phyloP scores from a whole-genome alignment of 1,139 yeast genomes.

The Diutina scorzettiae region DNA sequence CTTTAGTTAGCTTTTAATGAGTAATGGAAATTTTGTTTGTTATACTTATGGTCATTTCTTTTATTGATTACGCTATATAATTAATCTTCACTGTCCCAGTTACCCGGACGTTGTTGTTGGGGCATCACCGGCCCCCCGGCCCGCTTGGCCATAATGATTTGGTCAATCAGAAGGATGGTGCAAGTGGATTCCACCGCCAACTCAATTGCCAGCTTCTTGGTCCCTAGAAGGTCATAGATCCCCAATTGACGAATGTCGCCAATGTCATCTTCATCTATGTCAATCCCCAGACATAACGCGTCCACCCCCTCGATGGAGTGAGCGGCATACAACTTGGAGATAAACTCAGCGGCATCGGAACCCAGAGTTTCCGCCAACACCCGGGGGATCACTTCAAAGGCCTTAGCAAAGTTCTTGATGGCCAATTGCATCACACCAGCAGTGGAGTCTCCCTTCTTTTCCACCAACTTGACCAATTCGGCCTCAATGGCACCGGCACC shows the following conservation, averaged over 20 bases:
- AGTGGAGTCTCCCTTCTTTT: conserved; percentile 81
- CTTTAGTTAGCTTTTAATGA: neutral
- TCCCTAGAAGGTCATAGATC: conserved; percentile 67
- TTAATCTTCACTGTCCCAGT: conserved; percentile 94
- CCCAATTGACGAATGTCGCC: conserved; percentile 59
- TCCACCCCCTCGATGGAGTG: conserved; percentile 38
- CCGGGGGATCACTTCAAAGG: conserved; percentile 89
- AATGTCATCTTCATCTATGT: conserved; percentile 16
- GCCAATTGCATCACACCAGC: conserved; percentile 92
- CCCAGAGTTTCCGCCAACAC: conserved; percentile 94
- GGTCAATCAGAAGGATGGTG: conserved; percentile 83
- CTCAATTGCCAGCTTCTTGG: conserved; percentile 78
- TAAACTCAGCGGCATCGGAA: conserved; percentile 74
- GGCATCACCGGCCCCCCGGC: conserved; percentile 97
- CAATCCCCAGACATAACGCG: conserved; percentile 33
- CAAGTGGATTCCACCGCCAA: conserved; percentile 94
- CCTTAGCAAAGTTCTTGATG: conserved; percentile 86
- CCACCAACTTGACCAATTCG: conserved; percentile 69
- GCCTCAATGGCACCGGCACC: conserved; percentile 98
- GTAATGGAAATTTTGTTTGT: neutral
- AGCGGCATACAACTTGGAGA: conserved; percentile 81
- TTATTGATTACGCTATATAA: neutral
- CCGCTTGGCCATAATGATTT: conserved; percentile 86
- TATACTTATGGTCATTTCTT: neutral
- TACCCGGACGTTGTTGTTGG: conserved; percentile 78